Evolutionary conservation across 768 basidiomycete species (phyloP).

Genomic region (Sporobolomyces roseus): DNA sequence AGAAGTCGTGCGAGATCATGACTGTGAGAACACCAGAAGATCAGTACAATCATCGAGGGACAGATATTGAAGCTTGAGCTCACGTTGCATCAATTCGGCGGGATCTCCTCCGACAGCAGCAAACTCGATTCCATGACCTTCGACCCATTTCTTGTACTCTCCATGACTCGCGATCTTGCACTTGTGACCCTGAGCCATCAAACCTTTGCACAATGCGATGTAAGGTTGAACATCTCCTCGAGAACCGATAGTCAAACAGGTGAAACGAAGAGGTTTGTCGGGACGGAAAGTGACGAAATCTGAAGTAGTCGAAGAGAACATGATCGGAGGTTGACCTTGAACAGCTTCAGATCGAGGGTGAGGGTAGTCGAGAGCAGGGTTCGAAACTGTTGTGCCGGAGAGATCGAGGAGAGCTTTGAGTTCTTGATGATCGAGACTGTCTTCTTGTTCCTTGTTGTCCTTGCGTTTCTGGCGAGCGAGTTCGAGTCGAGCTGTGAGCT

Average conservation of each 20-base stretch:
- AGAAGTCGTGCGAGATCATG: conserved; percentile 96
- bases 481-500: conserved; percentile 79
- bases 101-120: conserved; percentile 93
- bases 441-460: conserved; percentile 36
- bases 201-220: conserved; percentile 86
- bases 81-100: conserved; percentile 80
- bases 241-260: conserved; percentile 92
- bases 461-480: conserved; percentile 57
- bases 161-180: conserved; percentile 90
- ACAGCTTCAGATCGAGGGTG: conserved; percentile 38
- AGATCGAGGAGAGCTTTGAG: conserved; percentile 81
- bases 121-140: conserved; percentile 81
- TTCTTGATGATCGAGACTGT: conserved; percentile 62
- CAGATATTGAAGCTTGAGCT: not conserved
- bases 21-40: conserved; percentile 55
- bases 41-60: not conserved
- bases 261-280: conserved; percentile 74
- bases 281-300: conserved; percentile 98
- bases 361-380: conserved; percentile 27
- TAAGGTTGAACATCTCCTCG: conserved; percentile 98
- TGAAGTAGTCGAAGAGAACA: conserved; percentile 94
- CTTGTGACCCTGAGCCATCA: conserved; percentile 82
- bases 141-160: conserved; percentile 84
- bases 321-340: conserved; percentile 59
- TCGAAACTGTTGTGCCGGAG: conserved; percentile 53